These are phyloP conservation scores for Aspergillus hiratsukae DNA, from an alignment of 2,329 filamentous ascomycete species.

Conservation along the genomic window DNA sequence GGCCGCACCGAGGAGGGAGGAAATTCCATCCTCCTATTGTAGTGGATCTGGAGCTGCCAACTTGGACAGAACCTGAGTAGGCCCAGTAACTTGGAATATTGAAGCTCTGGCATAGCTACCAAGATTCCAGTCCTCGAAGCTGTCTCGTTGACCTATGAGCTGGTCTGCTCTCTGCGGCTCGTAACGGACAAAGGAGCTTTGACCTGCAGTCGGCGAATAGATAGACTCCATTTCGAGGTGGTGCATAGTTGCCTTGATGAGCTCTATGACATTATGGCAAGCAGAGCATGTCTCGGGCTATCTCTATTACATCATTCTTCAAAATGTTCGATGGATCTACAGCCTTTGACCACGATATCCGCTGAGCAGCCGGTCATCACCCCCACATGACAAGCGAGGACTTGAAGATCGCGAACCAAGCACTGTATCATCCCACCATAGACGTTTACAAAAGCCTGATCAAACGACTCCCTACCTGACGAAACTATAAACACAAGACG, in stretches of 20 bases:
- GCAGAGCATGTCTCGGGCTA: neutral
- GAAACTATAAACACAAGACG: neutral
- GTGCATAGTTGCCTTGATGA: conserved; percentile 11
- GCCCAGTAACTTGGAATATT: neutral
- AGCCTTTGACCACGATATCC: neutral
- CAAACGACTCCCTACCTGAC: neutral
- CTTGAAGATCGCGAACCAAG: neutral
- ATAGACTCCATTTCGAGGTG: conserved; percentile 1
- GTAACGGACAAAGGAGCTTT: conserved; percentile 11
- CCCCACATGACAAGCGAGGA: neutral
- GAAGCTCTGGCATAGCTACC: neutral
- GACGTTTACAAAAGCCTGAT: neutral
- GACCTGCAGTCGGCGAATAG: conserved; percentile 10
- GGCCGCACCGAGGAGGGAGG: conserved; percentile 59
- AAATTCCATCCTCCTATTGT: conserved; percentile 74
- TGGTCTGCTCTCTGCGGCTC: conserved; percentile 1
- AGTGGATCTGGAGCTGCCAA: conserved; percentile 68
- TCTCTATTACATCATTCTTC: conserved; percentile 1
- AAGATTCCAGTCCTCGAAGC: neutral
- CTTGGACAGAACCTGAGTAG: conserved; percentile 7
- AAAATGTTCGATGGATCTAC: neutral
- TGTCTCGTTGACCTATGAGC: neutral
- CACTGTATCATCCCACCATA: neutral
- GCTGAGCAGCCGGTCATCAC: neutral
- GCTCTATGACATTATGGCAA: neutral